A percentile compares a stretch with the other conserved stretches of the same genome.
Conservation (phyloP, 768 basidiomycete species). For the Tylopilus subfusipes region DNA sequence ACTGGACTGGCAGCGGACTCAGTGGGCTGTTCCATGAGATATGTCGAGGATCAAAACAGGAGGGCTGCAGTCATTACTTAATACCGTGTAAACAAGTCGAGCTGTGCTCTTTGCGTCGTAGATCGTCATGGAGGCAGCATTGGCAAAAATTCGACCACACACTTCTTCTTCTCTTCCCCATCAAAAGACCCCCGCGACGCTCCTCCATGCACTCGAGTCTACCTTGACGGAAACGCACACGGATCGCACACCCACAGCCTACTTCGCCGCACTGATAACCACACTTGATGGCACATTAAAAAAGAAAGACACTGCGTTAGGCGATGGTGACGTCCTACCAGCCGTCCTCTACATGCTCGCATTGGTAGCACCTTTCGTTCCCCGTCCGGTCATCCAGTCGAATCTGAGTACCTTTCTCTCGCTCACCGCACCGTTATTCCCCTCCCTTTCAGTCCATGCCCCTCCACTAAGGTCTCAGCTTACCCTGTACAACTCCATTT, state of each 20-base stretch:
- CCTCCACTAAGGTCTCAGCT: slow-evolving; percentile 86
- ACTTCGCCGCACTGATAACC: slow-evolving; percentile 89
- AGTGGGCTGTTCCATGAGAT: too few species aligned
- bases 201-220: slow-evolving; percentile 81
- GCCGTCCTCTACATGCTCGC: slow-evolving; percentile 39
- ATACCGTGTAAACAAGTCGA: neutral
- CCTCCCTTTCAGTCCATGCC: slow-evolving; percentile 57
- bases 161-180: slow-evolving; percentile 76
- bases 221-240: slow-evolving; percentile 68
- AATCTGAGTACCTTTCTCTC: slow-evolving; percentile 69
- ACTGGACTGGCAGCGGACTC: too few species aligned
- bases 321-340: slow-evolving; percentile 53
- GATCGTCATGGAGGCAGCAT: slow-evolving; percentile 53
- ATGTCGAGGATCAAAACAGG: too few species aligned
- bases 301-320: slow-evolving; percentile 60
- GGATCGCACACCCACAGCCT: slow-evolving; percentile 77
- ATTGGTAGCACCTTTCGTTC: slow-evolving; percentile 43
- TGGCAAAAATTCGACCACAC: slow-evolving; percentile 86
- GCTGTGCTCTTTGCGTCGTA: neutral
- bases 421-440: slow-evolving; percentile 77
- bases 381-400: slow-evolving; percentile 74
- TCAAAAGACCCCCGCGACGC: slow-evolving; percentile 84
- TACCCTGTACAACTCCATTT: slow-evolving; percentile 64
- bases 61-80: too few species aligned
- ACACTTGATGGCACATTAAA: slow-evolving; percentile 76